Percentiles rank a stretch among this genome's conserved stretches.
Conservation (phyloP, 352 stramenopile species). For the Globisporangium perplexum region DNA sequence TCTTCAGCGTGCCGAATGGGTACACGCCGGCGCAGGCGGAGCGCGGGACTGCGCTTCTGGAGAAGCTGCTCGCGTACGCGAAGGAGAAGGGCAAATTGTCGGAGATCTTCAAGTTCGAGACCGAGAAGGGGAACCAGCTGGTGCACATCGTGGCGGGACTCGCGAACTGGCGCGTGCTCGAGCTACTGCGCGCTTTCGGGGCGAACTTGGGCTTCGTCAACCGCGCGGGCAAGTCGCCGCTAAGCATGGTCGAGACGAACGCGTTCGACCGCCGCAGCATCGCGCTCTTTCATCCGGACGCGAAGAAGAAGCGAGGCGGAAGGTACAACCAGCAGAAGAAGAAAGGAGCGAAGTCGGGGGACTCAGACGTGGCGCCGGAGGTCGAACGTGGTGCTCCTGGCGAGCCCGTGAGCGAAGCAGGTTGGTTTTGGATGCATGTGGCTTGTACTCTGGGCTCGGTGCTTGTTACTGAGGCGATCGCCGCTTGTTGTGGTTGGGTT, state of each 20-base stretch:
- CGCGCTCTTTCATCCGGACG: conserved; percentile 22
- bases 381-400: neutral
- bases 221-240: conserved; percentile 22
- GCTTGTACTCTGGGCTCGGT: neutral
- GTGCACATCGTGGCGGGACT: conserved; percentile 45
- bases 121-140: conserved; percentile 36
- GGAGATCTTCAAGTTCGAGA: conserved; percentile 29
- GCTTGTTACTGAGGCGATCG: too few relatives aligned
- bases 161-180: conserved; percentile 38
- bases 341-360: neutral
- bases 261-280: conserved; percentile 22
- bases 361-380: neutral
- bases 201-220: conserved; percentile 24
- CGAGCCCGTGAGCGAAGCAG: conserved; percentile 31
- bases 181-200: conserved; percentile 28
- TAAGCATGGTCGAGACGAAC: conserved; percentile 52
- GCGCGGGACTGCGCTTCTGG: conserved; percentile 29
- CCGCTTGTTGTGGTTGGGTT: neutral
- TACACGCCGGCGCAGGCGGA: conserved; percentile 36
- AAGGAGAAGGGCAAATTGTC: conserved; percentile 23
- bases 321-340: conserved; percentile 11
- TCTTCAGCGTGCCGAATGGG: conserved; percentile 53
- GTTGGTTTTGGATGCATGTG: conserved; percentile 3
- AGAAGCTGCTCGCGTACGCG: conserved; percentile 31
- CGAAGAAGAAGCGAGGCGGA: conserved; percentile 14